Base-by-base conservation (phyloP, 1,139 yeast genomes). In the Suhomyces ambrosiae region DNA sequence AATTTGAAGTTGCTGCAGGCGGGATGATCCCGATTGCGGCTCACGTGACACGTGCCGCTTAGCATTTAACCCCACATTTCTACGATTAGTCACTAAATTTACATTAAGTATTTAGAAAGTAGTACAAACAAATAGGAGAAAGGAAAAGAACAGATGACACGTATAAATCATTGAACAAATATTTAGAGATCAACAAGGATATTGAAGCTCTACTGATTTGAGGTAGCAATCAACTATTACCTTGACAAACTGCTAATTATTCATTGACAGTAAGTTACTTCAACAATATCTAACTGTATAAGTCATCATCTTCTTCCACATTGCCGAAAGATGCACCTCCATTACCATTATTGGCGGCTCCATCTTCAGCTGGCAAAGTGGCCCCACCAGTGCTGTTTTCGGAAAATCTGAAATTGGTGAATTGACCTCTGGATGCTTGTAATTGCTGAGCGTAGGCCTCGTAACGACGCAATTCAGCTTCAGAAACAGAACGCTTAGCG, bases 401-500 rank as follows among this genome's bases (percentile, higher is more conserved):
- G 56, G 77, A 75, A 54, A 85, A 84, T 61, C 82, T 81, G 60
- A 85, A 84, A 65, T 81, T 83, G 45, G 87, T 68, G 62, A 81
- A 82, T 66, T 84, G 92, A 41, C 99, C 98, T 68, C 98, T 86
- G 2, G 97, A 86, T 36, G 96, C 87, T 65, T 84, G 94, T 63
- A 94, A 77, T 69, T 92, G 97, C 66, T 89, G 97, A 40, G 98
- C 96, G 59, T 90, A 94, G 11, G 97, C 95, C 71, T 94, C 98
- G 63, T 94, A 94, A 71, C 98, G 92, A 70, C 99, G 92, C 58
- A 94, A 79, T 68, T 94, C 98, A 31, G 97, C 86, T 61, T 94
- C 98, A 32, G 95, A 83, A 40, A 94, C 98, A 39, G 97, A 89
- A 58, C 97, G 86, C 68, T 89, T 86, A 38, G 98, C 98, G 1